Percentiles rank a stretch among this genome's conserved stretches.
Evolutionary conservation across 192 early-diverging fungal species (phyloP).

Genomic region (Coemansia aciculifera): DNA sequence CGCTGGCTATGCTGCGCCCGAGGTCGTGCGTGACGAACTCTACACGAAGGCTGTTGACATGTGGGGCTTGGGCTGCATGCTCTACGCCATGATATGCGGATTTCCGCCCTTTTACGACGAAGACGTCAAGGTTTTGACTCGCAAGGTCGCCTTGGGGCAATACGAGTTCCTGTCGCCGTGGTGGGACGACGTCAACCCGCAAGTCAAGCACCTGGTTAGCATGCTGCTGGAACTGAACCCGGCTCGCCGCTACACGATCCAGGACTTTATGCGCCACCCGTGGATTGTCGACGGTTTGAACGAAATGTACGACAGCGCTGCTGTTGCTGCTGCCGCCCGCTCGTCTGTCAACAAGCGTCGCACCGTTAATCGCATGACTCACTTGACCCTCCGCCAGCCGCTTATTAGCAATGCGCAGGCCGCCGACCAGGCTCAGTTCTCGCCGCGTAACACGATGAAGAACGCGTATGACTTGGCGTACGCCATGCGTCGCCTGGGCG

Average conservation of each 20-base stretch:
- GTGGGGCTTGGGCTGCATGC: conserved; percentile 85
- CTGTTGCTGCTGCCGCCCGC: conserved; percentile 36
- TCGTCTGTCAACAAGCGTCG: conserved; percentile 46
- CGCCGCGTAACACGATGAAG: conserved; percentile 64
- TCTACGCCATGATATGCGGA: conserved; percentile 79
- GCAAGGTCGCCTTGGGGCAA: conserved; percentile 83
- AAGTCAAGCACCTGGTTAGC: conserved; percentile 72
- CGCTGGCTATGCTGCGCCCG: conserved; percentile 90
- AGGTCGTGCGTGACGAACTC: conserved; percentile 79
- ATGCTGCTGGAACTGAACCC: conserved; percentile 72
- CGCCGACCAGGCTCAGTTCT: conserved; percentile 34
- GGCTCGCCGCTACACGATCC: conserved; percentile 70
- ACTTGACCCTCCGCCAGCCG: conserved; percentile 35
- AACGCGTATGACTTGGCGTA: conserved; percentile 75
- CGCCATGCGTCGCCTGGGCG: conserved; percentile 75
- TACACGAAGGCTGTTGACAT: conserved; percentile 84
- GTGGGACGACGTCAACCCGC: conserved; percentile 86
- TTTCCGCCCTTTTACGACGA: conserved; percentile 86
- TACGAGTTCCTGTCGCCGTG: conserved; percentile 84
- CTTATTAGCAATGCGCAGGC: background rate
- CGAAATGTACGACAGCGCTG: conserved; percentile 50
- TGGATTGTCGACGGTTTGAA: conserved; percentile 60
- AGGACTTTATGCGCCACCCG: conserved; percentile 78
- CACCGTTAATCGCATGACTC: conserved; percentile 27
- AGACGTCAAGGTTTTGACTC: conserved; percentile 70